Percentiles rank a stretch among this genome's conserved stretches.
phyloP scores from a whole-genome alignment of 768 basidiomycete genomes.

The Tylopilus sp. region DNA sequence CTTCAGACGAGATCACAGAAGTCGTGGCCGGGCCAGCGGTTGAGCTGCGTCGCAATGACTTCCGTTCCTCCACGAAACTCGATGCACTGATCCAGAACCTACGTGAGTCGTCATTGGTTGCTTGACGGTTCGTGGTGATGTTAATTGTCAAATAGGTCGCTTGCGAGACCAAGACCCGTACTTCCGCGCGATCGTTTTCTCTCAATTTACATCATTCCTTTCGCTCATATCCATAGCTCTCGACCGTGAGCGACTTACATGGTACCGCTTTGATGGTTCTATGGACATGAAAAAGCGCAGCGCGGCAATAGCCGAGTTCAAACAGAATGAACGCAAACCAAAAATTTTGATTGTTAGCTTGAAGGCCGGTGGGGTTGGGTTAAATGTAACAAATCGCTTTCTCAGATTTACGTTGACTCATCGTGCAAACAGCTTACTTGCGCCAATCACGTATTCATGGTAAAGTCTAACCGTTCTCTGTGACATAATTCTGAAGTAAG shows the following conservation, averaged over 20 bases:
- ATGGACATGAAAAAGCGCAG: constrained; percentile 85
- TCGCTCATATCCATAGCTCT: constrained; percentile 74
- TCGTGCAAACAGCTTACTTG: constrained; percentile 52
- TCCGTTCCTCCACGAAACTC: constrained; percentile 88
- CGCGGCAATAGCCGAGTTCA: constrained; percentile 76
- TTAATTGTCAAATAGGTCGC: constrained; percentile 40
- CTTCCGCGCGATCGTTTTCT: constrained; percentile 86
- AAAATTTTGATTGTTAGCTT: constrained; percentile 76
- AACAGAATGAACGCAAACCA: constrained; percentile 59
- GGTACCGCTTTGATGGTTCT: constrained; percentile 86
- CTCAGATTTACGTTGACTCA: not conserved
- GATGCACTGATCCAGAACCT: constrained; percentile 77
- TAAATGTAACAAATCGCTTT: constrained; percentile 55
- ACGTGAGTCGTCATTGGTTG: constrained; percentile 38
- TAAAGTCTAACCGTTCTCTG: constrained; percentile 25
- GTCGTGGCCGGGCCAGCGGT: constrained; percentile 40
- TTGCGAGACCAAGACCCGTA: constrained; percentile 67
- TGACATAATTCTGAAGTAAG: constrained; percentile 1
- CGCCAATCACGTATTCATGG: constrained; percentile 88
- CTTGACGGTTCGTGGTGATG: not conserved
- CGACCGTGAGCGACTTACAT: constrained; percentile 63
- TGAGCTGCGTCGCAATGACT: constrained; percentile 73
- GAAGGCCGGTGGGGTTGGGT: constrained; percentile 90
- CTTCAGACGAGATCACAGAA: constrained; percentile 12
- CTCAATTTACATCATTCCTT: constrained; percentile 86